phyloP scores from a whole-genome alignment of 2,329 filamentous ascomycete species.

The Macroventuria anomochaeta region DNA sequence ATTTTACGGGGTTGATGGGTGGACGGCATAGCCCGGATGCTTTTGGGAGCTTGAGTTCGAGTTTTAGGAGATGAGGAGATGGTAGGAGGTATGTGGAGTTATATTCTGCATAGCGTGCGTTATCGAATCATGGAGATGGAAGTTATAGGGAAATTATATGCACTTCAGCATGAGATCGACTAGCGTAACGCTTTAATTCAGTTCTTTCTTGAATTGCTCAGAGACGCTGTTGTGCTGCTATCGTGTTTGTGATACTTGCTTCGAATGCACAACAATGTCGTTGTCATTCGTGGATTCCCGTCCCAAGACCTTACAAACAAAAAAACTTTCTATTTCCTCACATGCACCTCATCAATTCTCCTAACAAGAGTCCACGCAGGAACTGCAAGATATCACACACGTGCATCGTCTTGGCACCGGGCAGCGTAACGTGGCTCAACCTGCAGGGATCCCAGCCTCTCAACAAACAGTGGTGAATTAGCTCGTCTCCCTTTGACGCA shows the following conservation, averaged over 20 bases:
- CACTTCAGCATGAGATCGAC: not conserved
- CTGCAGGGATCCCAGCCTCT: slow-evolving; percentile 26
- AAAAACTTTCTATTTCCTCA: not conserved
- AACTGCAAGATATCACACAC: slow-evolving; percentile 25
- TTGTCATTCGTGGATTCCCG: no score
- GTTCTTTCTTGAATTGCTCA: slow-evolving; percentile 6
- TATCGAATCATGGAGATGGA: not conserved
- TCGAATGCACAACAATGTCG: no score
- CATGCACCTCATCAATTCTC: not conserved
- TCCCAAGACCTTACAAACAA: no score
- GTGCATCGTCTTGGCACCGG: slow-evolving; percentile 20
- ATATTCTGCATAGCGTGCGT: slow-evolving; percentile 1
- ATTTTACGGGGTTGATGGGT: slow-evolving; percentile 64
- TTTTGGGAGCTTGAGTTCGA: slow-evolving; percentile 75
- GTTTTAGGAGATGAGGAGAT: slow-evolving; percentile 43
- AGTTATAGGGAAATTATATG: not conserved
- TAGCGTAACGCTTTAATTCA: slow-evolving; percentile 6
- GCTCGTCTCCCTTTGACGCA: slow-evolving; percentile 19
- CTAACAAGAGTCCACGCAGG: slow-evolving; percentile 26
- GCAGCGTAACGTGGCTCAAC: slow-evolving; percentile 5
- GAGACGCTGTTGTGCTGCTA: no score
- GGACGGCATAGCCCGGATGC: slow-evolving; percentile 81
- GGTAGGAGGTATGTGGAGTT: not conserved
- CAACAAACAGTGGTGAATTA: slow-evolving; percentile 28
- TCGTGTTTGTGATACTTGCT: no score